A percentile compares a stretch with the other conserved stretches of the same genome.
These are phyloP conservation scores for Paramecium caudatum DNA, from an alignment of 73 alveolate species.

Conservation along the genomic window DNA sequence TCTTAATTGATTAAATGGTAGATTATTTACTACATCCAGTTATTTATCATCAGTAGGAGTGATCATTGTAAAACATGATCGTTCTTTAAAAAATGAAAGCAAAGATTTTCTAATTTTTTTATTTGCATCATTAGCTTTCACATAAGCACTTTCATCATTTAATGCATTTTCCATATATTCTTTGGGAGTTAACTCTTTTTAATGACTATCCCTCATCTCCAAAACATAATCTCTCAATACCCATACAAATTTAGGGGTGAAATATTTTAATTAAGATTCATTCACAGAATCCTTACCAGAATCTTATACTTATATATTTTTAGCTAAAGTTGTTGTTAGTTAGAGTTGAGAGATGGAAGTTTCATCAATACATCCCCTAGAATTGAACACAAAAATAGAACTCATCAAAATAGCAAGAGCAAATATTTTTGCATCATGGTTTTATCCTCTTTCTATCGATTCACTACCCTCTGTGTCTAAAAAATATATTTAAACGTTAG, in stretches of 20 bases:
- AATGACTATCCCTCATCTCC: constrained; percentile 88
- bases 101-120: constrained; percentile 74
- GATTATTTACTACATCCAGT: not conserved
- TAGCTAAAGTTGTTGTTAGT: constrained; percentile 96
- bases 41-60: constrained; percentile 3
- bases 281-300: constrained; percentile 41
- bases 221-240: constrained; percentile 96
- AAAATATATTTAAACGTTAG: constrained; percentile 87
- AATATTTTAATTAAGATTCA: constrained; percentile 56
- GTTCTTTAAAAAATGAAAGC: constrained; percentile 15
- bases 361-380: constrained; percentile 97
- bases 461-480: constrained; percentile 98
- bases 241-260: constrained; percentile 91
- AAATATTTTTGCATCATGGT: constrained; percentile 97
- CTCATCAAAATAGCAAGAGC: constrained; percentile 94
- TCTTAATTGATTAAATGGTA: not conserved
- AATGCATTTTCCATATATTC: constrained; percentile 94
- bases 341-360: constrained; percentile 89
- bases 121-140: not conserved
- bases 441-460: constrained; percentile 89
- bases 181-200: constrained; percentile 87
- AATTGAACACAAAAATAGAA: constrained; percentile 93
- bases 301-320: constrained; percentile 79
- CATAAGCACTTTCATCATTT: constrained; percentile 64
- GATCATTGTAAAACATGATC: not conserved